Base-by-base conservation (phyloP, 345 rosid species). In the Eucalyptus lansdowneana region DNA sequence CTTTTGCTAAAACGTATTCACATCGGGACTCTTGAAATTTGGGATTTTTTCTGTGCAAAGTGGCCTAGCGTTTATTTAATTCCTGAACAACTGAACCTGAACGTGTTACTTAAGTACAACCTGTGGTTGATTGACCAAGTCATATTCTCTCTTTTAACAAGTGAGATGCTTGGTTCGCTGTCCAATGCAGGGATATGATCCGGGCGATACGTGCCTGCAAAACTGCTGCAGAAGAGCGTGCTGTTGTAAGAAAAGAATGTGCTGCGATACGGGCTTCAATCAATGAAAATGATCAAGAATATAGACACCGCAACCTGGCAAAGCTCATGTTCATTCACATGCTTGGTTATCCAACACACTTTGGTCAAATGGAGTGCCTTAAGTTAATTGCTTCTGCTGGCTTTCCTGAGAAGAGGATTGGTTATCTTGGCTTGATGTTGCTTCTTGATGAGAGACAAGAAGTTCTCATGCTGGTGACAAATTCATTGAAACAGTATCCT, bases 401-500 rank as follows among this genome's bases (percentile, higher is more conserved):
- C 56, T 98, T 98, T 93, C 99, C 99, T 7, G 99, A 97, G 95
- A 98, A 98, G 94, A 96, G 99, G 92, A 98, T 98, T 85, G 99
- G 99, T 24, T 98, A 98, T 92, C 99, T 98, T 88, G 99, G 99
- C 80, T 94, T 98, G 42, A 98, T 98, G 99, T 92, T 98, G 94
- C 97, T 98, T 92, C 99, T 98, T 89, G 99, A 98, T 90, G 99
- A 98, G 93, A 96, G 99, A 93, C 99, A 98, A 92, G 99, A 98
- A 95, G 99, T 98, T 89, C 91, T 98, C 80, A 98, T 98, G 99
- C 92, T 98, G 92, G 99, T 98, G 94, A 98, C 99, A 24, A 98
- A 98, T 94, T 98, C 99, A 31, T 93, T 98, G 89, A 97, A 98
- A 92, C 99, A 98, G 99, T 98, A 98, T 98, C 99, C 99, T 89